These are phyloP conservation scores for Drechslerella coelobrocha DNA, from an alignment of 2,329 filamentous ascomycete species.

Conservation along the genomic window DNA sequence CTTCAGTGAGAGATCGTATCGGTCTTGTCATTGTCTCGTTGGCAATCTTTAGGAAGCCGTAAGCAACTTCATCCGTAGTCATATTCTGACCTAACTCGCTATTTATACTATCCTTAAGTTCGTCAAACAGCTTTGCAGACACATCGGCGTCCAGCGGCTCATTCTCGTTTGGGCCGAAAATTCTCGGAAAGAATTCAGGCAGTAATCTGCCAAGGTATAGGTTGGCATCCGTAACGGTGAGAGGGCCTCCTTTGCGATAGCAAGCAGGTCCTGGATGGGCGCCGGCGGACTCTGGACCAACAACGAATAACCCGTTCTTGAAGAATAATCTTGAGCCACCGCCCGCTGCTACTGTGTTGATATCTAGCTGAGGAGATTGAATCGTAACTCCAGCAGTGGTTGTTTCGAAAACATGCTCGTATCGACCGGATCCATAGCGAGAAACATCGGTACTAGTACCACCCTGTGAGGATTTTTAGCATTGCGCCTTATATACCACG, in stretches of 20 bases:
- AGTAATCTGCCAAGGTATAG: conserved; percentile 81
- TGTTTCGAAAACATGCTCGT: conserved; percentile 93
- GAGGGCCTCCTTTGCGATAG: conserved; percentile 85
- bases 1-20: conserved; percentile 88
- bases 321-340: conserved; percentile 86
- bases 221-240: conserved; percentile 94
- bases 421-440: conserved; percentile 80
- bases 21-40: conserved; percentile 92
- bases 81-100: conserved; percentile 74
- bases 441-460: conserved; percentile 92
- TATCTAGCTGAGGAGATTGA: conserved; percentile 88
- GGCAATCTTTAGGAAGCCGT: conserved; percentile 86
- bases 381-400: conserved; percentile 94
- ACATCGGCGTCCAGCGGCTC: conserved; percentile 78
- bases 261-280: conserved; percentile 90
- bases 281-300: conserved; percentile 86
- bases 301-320: conserved; percentile 86
- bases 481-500: conserved; percentile 33
- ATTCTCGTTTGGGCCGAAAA: conserved; percentile 89
- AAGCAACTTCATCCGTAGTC: conserved; percentile 82
- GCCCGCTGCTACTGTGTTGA: conserved; percentile 92
- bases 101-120: conserved; percentile 79
- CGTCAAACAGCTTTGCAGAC: conserved; percentile 75
- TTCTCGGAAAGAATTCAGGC: conserved; percentile 92
- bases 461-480: conserved; percentile 61